Conservation (phyloP, 805 yeast species). For the Maudiozyma barnettii region DNA sequence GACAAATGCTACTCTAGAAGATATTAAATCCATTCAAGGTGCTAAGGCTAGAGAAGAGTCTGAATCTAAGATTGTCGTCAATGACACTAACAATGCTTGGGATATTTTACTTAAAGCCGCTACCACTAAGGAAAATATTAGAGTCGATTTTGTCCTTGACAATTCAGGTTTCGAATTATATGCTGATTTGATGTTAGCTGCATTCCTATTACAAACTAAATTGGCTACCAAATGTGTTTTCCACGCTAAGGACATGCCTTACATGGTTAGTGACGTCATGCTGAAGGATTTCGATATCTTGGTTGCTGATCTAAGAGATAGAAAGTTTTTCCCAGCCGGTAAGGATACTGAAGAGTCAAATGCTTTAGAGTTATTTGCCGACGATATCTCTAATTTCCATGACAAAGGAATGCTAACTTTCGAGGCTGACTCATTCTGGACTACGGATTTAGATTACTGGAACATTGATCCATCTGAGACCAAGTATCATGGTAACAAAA, state of each 20-base stretch:
- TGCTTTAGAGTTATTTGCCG: conserved; percentile 41
- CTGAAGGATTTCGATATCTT: conserved; percentile 63
- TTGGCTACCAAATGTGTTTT: conserved; percentile 55
- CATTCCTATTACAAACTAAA: conserved; percentile 63
- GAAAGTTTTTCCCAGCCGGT: conserved; percentile 37
- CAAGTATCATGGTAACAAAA: conserved; percentile 42
- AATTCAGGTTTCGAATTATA: conserved; percentile 93
- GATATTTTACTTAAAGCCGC: conserved; percentile 26
- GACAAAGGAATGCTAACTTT: conserved; percentile 40
- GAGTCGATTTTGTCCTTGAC: conserved; percentile 80
- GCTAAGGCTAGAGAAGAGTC: conserved; percentile 75
- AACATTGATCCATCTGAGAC: conserved; percentile 43
- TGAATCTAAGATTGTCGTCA: conserved; percentile 65
- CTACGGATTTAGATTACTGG: conserved; percentile 70
- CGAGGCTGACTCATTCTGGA: conserved; percentile 75
- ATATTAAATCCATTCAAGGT: conserved; percentile 85
- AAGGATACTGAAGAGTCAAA: conserved; percentile 20
- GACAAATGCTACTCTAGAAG: conserved; percentile 82
- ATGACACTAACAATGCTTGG: conserved; percentile 71
- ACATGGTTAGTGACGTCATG: conserved; percentile 97
- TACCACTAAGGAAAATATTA: conserved; percentile 23
- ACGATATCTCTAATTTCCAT: conserved; percentile 36
- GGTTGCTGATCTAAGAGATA: conserved; percentile 45
- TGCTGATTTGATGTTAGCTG: conserved; percentile 63
- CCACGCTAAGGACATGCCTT: conserved; percentile 86